These are phyloP conservation scores for Penicillium ochrochloron DNA, from an alignment of 495 filamentous ascomycete genomes.

Conservation along the genomic window DNA sequence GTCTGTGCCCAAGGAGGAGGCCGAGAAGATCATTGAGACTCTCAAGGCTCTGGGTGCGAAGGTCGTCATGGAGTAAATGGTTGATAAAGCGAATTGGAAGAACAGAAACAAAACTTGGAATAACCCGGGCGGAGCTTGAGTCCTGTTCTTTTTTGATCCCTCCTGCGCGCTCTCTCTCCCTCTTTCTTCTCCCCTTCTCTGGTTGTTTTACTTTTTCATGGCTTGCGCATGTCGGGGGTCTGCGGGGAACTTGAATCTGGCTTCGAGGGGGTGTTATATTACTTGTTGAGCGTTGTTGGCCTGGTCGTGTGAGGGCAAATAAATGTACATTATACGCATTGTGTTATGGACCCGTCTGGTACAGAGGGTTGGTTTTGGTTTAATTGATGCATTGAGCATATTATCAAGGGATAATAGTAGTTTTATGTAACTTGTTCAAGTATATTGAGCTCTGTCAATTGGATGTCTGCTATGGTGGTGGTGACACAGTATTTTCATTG, in stretches of 20 bases:
- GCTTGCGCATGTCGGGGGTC: conserved; percentile 10
- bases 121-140: conserved; percentile 28
- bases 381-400: conserved; percentile 40
- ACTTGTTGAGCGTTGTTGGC: conserved; percentile 36
- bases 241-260: conserved; percentile 4
- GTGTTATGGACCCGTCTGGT: conserved; percentile 43
- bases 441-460: not conserved
- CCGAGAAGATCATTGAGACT: conserved; percentile 94
- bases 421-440: not conserved
- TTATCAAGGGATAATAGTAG: conserved; percentile 3
- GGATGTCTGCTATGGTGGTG: not conserved
- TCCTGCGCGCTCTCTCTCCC: conserved; percentile 10
- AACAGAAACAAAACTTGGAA: conserved; percentile 24
- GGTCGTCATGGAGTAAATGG: conserved; percentile 81
- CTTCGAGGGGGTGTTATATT: conserved; percentile 29
- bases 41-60: conserved; percentile 91
- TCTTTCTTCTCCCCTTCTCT: conserved; percentile 32
- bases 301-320: conserved; percentile 40
- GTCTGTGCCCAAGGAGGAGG: conserved; percentile 95
- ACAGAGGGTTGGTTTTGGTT: conserved; percentile 34
- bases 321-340: conserved; percentile 55
- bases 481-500: not conserved
- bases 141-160: conserved; percentile 16
- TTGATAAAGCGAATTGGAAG: not conserved
- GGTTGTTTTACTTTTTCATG: conserved; percentile 20